These are phyloP conservation scores for Linnemannia elongata DNA, from an alignment of 192 early-diverging fungal genomes.

Conservation along the genomic window DNA sequence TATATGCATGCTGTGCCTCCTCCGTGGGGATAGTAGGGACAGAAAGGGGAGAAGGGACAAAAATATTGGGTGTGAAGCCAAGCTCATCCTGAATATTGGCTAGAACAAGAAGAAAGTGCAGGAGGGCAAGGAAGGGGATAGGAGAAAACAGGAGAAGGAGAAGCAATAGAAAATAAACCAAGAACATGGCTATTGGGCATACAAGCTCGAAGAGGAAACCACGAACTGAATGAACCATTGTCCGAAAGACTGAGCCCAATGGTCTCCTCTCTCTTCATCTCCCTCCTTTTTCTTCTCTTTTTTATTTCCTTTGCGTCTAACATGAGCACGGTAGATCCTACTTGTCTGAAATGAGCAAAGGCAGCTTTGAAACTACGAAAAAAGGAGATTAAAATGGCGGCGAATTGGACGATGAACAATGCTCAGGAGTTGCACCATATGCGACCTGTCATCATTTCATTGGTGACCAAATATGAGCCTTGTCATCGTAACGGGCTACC, in stretches of 20 bases:
- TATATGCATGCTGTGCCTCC: not conserved
- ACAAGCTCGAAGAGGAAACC: not conserved
- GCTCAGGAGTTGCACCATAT: too few relatives aligned
- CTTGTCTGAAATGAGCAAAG: too few relatives aligned
- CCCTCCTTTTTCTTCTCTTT: conserved; percentile 2
- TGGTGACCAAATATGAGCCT: too few relatives aligned
- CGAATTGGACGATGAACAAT: too few relatives aligned
- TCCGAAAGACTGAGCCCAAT: not conserved
- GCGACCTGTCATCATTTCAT: too few relatives aligned
- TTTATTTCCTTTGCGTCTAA: too few relatives aligned
- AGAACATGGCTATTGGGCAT: not conserved
- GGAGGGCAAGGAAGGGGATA: not conserved
- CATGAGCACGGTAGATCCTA: too few relatives aligned
- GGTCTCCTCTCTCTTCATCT: not conserved
- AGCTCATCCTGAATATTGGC: not conserved
- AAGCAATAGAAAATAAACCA: conserved; percentile 1
- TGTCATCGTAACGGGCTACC: too few relatives aligned
- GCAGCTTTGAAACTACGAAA: too few relatives aligned
- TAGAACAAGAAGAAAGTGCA: not conserved
- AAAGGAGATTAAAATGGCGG: too few relatives aligned
- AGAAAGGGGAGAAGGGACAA: not conserved
- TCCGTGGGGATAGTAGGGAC: not conserved
- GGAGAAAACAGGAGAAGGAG: not conserved
- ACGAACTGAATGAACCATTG: not conserved
- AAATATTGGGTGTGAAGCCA: not conserved